These are phyloP conservation scores for Tetraselmis chui DNA, from an alignment of 139 green algal species.

Conservation along the genomic window DNA sequence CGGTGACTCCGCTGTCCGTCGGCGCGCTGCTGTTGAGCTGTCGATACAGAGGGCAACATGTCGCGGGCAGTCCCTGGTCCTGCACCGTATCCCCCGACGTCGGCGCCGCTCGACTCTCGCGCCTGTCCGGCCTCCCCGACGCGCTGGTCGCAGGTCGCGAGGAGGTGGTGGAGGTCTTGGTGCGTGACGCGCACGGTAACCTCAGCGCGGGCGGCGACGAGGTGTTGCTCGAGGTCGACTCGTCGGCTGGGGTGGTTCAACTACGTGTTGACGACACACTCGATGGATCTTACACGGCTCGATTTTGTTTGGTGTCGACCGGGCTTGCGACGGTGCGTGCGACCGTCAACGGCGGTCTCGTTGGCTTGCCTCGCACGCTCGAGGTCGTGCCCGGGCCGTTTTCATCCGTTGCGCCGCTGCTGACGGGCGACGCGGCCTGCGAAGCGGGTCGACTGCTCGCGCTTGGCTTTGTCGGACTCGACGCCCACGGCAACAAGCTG, in stretches of 20 bases:
- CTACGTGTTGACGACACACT: background rate
- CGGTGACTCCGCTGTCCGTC: background rate
- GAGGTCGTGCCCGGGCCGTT: conserved; percentile 2
- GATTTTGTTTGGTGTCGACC: background rate
- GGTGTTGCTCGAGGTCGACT: conserved; percentile 15
- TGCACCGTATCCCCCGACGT: conserved; percentile 1
- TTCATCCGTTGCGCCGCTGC: background rate
- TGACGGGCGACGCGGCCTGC: background rate
- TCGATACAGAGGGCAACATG: conserved; percentile 11
- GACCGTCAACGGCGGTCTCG: conserved; percentile 14
- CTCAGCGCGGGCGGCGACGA: conserved; percentile 2
- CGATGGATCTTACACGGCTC: conserved; percentile 6
- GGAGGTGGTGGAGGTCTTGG: conserved; percentile 4
- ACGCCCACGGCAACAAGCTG: background rate
- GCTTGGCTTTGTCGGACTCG: background rate
- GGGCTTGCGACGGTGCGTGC: conserved; percentile 14
- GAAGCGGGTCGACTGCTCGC: background rate
- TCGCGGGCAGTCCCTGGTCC: conserved; percentile 16
- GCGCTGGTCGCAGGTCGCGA: conserved; percentile 6
- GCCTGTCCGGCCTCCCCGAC: conserved; percentile 5
- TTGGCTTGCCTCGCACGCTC: conserved; percentile 9
- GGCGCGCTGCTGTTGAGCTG: conserved; percentile 4
- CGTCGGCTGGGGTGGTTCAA: background rate
- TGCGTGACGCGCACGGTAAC: conserved; percentile 18
- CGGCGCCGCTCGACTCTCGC: conserved; percentile 6